These are phyloP conservation scores for Phaffomyces opuntiae DNA, from an alignment of 805 yeast species.

Conservation along the genomic window DNA sequence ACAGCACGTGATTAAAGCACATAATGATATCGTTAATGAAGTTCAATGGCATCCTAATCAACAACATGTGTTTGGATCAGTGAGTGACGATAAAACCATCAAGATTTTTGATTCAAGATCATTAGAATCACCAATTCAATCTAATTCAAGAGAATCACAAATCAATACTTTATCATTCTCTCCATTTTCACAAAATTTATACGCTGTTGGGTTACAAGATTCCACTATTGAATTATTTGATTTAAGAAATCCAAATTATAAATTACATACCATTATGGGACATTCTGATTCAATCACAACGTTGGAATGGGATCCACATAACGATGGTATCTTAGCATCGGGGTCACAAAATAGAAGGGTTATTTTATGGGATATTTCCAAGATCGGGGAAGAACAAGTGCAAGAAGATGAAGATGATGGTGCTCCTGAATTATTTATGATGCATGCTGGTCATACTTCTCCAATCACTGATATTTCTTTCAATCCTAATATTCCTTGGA, in stretches of 20 bases:
- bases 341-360: slow-evolving; percentile 74
- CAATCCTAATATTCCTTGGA: slow-evolving; percentile 67
- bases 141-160: slow-evolving; percentile 27
- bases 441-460: slow-evolving; percentile 89
- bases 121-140: slow-evolving; percentile 20
- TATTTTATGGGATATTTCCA: slow-evolving; percentile 68
- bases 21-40: slow-evolving; percentile 63
- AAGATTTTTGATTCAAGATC: slow-evolving; percentile 48
- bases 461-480: slow-evolving; percentile 67
- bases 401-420: slow-evolving; percentile 91
- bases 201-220: slow-evolving; percentile 67
- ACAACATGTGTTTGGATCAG: slow-evolving; percentile 52
- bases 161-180: slow-evolving; percentile 66
- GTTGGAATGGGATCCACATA: slow-evolving; percentile 70
- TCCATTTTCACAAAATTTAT: slow-evolving; percentile 47
- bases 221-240: slow-evolving; percentile 63
- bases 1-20: slow-evolving; percentile 29
- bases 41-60: slow-evolving; percentile 62
- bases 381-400: slow-evolving; percentile 77
- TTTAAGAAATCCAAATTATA: slow-evolving; percentile 38
- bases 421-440: slow-evolving; percentile 79
- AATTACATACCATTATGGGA: slow-evolving; percentile 70
- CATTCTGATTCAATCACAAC: slow-evolving; percentile 69
- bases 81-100: slow-evolving; percentile 61
- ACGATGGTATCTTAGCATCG: slow-evolving; percentile 72